Conservation (phyloP, 305 asterid species). For the Fraxinus velutina region DNA sequence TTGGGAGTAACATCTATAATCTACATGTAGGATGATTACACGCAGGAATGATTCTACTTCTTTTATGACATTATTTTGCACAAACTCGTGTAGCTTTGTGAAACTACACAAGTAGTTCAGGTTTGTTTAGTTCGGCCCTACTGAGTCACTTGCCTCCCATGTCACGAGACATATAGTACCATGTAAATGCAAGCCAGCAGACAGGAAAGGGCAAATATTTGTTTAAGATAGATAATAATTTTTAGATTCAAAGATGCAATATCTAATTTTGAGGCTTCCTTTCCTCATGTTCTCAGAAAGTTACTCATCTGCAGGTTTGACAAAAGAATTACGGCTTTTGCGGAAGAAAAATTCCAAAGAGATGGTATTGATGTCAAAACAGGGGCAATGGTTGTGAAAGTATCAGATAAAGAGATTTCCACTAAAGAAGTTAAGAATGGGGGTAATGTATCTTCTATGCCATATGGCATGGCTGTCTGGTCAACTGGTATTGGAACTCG, state of each 20-base stretch:
- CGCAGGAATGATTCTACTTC: background rate
- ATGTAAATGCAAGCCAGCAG: background rate
- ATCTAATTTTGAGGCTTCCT: background rate
- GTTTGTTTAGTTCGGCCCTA: background rate
- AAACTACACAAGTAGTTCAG: background rate
- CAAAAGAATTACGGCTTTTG: constrained; percentile 91
- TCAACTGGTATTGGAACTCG: constrained; percentile 98
- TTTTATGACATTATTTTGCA: background rate
- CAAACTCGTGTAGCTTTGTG: background rate
- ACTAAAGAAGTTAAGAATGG: constrained; percentile 78
- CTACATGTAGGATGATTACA: background rate
- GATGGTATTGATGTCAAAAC: constrained; percentile 85
- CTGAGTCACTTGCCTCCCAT: background rate
- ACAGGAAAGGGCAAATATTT: background rate
- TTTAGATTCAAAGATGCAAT: constrained; percentile 9
- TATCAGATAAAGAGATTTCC: constrained; percentile 74
- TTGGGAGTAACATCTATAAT: background rate
- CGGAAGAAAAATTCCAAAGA: constrained; percentile 82
- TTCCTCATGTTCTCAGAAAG: constrained; percentile 24
- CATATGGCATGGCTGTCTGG: constrained; percentile 96
- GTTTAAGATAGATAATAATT: background rate
- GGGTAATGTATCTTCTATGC: constrained; percentile 40
- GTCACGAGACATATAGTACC: background rate
- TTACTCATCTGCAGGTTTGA: constrained; percentile 68
- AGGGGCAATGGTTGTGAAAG: constrained; percentile 92